phyloP scores from a whole-genome alignment of 1,284 basidiomycete genomes.

The Cryptococcus sp. region DNA sequence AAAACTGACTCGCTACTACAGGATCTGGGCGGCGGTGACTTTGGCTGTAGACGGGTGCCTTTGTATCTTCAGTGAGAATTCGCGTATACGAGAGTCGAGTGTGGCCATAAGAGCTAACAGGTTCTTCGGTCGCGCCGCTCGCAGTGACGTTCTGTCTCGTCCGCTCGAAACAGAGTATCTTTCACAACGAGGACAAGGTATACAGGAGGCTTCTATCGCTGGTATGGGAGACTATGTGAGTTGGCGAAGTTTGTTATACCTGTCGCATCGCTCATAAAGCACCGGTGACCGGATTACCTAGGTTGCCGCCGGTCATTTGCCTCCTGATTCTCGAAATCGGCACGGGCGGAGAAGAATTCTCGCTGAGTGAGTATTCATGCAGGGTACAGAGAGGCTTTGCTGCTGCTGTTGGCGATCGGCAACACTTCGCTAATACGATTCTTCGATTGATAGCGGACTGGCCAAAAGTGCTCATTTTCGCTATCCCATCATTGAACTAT shows the following conservation, averaged over 20 bases:
- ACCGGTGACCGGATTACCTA: no score
- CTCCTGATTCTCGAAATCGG: not conserved
- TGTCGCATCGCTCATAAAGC: not conserved
- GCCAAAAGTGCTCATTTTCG: no score
- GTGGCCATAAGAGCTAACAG: no score
- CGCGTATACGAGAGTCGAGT: not conserved
- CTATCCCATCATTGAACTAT: not conserved
- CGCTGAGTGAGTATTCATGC: no score
- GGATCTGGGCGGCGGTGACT: conserved; percentile 11
- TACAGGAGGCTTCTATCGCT: conserved; percentile 12
- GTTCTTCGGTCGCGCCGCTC: not conserved
- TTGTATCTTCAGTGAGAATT: conserved; percentile 8
- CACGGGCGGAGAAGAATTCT: no score
- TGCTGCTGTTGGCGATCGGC: no score
- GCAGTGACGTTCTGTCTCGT: conserved; percentile 11
- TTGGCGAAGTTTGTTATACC: no score
- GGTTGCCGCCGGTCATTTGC: conserved; percentile 5
- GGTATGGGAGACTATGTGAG: conserved; percentile 10
- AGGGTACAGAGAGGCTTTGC: no score
- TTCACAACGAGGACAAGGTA: conserved; percentile 8
- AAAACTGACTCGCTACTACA: conserved; percentile 2
- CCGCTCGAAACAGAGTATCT: conserved; percentile 8
- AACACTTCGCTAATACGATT: no score
- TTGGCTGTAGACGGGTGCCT: conserved; percentile 9
- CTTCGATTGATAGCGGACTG: no score